Evolutionary conservation across 495 filamentous ascomycete genomes (phyloP).

Genomic region (Sabuloglossum arenarium): DNA sequence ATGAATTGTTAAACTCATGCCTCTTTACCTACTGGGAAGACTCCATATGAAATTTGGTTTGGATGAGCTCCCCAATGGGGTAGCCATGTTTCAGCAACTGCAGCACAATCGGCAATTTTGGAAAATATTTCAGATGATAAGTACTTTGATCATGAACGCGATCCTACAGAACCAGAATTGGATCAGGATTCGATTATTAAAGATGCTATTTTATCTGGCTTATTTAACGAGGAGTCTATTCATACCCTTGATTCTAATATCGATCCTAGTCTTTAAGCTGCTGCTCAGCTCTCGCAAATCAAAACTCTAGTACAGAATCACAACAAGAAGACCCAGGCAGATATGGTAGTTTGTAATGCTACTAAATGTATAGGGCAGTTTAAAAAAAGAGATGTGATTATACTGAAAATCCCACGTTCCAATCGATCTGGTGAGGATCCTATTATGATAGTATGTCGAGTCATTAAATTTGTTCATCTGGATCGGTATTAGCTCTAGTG

Average conservation of each 20-base stretch:
- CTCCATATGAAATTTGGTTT: neutral
- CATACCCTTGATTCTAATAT: neutral
- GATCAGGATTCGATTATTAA: neutral
- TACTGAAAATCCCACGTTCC: neutral
- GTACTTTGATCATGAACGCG: neutral
- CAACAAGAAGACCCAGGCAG: no score
- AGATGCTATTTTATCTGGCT: neutral
- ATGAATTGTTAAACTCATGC: neutral
- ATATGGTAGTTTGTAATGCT: no score
- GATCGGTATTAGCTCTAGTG: no score
- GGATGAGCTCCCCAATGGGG: neutral
- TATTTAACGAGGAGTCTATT: neutral
- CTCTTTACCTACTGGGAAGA: neutral
- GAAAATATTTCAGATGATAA: neutral
- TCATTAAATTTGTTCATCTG: no score
- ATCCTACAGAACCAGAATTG: neutral
- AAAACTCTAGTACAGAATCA: neutral
- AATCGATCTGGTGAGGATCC: no score
- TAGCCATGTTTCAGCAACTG: neutral
- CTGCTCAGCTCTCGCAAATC: neutral
- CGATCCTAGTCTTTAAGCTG: neutral
- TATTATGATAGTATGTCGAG: no score
- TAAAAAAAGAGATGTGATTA: neutral
- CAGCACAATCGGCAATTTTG: neutral
- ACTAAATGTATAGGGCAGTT: neutral